Evolutionary conservation across 176 grass and related monocot genomes (phyloP), one percentile per base, ranked within the genome.

Genomic region (Carex cristatella): DNA sequence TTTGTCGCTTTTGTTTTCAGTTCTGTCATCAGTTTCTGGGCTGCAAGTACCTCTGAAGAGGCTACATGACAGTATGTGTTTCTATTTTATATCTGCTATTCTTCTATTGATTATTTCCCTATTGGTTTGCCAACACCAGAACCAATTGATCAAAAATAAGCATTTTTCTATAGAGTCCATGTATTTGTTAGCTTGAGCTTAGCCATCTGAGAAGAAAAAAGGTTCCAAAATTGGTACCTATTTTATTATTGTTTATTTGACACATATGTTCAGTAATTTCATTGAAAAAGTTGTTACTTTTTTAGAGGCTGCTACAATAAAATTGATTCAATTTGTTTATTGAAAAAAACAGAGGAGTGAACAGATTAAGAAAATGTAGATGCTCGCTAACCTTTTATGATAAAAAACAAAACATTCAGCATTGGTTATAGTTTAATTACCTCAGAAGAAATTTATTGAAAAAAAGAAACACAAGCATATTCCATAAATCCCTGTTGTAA

Each of bases 1-100:
- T 66, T 33, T 63, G 38, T 89, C 91, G 7, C 33, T 86, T 84
- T 90, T 16, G 3, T 65, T 89, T 87, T 69, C 81, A 99, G 96
- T 99, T 12, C 79, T 94, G 38, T 99, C 96, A 64, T 95, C 96
- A 64, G 92, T 99, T 83, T 99, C 93, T 92, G 96, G 96, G 72
- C 86, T 99, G 71, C 88, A 95, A 88, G 88, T 92, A 83, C 90
- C 84, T 85, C 88, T 92, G 66, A 91, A 83, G 78, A 28, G 79
- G 69, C 91, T 99, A 85, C 79, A 75, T 14, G 81, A 92, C 83
- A 66, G 96, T 99, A 92, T 92, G 74, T 78, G 51, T 78, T 54
- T 57, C 51, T 57, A 32, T 31, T 33, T 57, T 33, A 18, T 57
- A 4, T 51, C 0, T 78, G 11, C 53, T 33, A 16, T 32, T 57